Percentiles rank a stretch among this genome's conserved stretches.
These are phyloP conservation scores for Penicillium aurantiogriseum DNA, from an alignment of 2,329 filamentous ascomycete species.

Conservation along the genomic window DNA sequence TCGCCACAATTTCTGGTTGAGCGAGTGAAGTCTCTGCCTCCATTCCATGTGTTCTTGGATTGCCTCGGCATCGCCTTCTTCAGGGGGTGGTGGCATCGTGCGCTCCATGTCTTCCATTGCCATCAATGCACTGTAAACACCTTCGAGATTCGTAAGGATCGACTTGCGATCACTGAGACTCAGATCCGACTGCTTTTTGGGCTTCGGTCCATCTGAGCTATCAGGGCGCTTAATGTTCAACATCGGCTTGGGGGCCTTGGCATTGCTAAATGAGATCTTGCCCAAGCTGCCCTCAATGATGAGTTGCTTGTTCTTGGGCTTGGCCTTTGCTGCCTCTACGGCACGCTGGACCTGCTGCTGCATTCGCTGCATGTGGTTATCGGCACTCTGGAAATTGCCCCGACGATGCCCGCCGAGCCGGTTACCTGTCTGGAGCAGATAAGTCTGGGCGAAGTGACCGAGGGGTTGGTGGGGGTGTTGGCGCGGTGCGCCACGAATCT, in stretches of 20 bases:
- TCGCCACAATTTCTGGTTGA: conserved; percentile 80
- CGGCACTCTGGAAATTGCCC: conserved; percentile 75
- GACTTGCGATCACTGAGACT: conserved; percentile 74
- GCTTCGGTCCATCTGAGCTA: conserved; percentile 57
- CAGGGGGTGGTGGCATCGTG: conserved; percentile 67
- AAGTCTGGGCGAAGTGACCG: conserved; percentile 96
- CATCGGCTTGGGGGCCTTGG: conserved; percentile 91
- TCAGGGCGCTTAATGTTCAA: conserved; percentile 93
- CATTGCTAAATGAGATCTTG: conserved; percentile 98
- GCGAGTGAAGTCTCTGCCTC: conserved; percentile 66
- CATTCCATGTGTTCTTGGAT: conserved; percentile 76
- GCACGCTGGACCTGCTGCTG: conserved; percentile 97
- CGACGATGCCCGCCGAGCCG: conserved; percentile 68
- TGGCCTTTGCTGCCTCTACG: conserved; percentile 94
- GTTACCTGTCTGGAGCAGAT: conserved; percentile 90
- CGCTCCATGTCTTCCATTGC: conserved; percentile 90
- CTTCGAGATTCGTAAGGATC: conserved; percentile 81
- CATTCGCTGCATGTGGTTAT: conserved; percentile 98
- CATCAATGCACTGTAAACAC: conserved; percentile 85
- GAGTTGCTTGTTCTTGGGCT: conserved; percentile 95
- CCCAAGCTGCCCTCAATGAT: conserved; percentile 94
- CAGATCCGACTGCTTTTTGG: conserved; percentile 50
- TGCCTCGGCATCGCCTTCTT: conserved; percentile 65
- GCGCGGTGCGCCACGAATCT: conserved; percentile 84
- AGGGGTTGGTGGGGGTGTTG: conserved; percentile 91